A percentile compares a stretch with the other conserved stretches of the same genome.
phyloP scores from a whole-genome alignment of 2,329 filamentous ascomycete species.

The Gnomoniopsis smithogilvyi region DNA sequence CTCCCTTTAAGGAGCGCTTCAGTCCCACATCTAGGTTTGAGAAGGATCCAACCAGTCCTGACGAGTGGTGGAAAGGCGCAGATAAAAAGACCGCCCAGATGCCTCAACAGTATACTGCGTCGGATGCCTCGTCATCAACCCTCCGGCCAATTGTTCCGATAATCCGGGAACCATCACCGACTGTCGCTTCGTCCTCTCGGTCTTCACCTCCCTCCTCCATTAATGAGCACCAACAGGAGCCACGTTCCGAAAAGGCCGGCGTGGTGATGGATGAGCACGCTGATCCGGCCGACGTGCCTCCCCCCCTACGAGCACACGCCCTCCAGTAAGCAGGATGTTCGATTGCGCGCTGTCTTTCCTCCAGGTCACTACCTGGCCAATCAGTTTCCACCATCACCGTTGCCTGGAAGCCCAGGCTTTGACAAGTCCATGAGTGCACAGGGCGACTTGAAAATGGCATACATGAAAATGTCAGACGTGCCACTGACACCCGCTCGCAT shows the following conservation, averaged over 20 bases:
- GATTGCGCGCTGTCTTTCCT: conserved; percentile 58
- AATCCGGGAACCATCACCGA: conserved; percentile 21
- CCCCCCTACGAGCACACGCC: conserved; percentile 50
- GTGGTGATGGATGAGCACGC: conserved; percentile 36
- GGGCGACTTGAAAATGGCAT: conserved; percentile 55
- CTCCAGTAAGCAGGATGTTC: conserved; percentile 37
- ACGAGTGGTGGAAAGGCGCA: conserved; percentile 36
- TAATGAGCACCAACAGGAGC: conserved; percentile 20
- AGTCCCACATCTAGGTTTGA: conserved; percentile 31
- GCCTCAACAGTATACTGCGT: conserved; percentile 17
- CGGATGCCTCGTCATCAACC: conserved; percentile 17
- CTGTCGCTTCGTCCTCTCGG: conserved; percentile 27
- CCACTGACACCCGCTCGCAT: conserved; percentile 43
- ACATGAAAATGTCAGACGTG: conserved; percentile 55
- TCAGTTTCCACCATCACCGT: conserved; percentile 55
- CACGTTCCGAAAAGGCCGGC: conserved; percentile 35
- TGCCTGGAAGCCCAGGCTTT: conserved; percentile 60
- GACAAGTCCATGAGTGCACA: conserved; percentile 60
- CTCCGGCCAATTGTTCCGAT: conserved; percentile 18
- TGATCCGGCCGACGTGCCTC: conserved; percentile 41
- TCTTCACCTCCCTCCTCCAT: conserved; percentile 19
- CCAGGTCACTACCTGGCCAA: conserved; percentile 45
- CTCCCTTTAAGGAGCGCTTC: conserved; percentile 57
- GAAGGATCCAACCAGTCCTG: conserved; percentile 25
- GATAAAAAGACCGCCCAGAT: conserved; percentile 21